Conservation (phyloP, 1,284 basidiomycete species). For the Xerocomus minutiporus region DNA sequence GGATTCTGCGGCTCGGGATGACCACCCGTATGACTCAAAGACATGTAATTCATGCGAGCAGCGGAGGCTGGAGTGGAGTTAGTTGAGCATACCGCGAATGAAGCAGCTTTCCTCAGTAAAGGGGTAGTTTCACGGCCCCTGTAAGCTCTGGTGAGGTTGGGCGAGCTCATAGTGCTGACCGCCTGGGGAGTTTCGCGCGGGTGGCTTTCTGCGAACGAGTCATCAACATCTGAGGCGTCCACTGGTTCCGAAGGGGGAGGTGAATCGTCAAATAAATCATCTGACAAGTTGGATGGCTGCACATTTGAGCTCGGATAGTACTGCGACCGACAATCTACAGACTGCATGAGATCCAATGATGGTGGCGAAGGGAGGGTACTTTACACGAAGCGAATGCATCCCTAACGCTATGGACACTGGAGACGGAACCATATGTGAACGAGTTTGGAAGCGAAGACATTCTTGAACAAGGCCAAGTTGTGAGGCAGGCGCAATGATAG, state of each 20-base stretch:
- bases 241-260: slow-evolving; percentile 10
- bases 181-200: slow-evolving; percentile 37
- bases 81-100: slow-evolving; percentile 28
- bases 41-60: not conserved
- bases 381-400: slow-evolving; percentile 48
- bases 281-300: slow-evolving; percentile 40
- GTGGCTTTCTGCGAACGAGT: slow-evolving; percentile 1
- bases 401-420: slow-evolving; percentile 48
- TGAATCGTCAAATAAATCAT: slow-evolving; percentile 38
- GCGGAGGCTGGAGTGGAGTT: slow-evolving; percentile 2
- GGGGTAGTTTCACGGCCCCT: slow-evolving; percentile 35
- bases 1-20: not conserved
- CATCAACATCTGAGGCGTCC: slow-evolving; percentile 23
- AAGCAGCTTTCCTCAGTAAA: slow-evolving; percentile 41
- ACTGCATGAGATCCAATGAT: slow-evolving; percentile 3
- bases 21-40: not conserved
- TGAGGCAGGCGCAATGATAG: not conserved
- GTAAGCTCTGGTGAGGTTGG: not conserved
- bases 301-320: slow-evolving; percentile 59
- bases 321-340: slow-evolving; percentile 59
- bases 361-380: slow-evolving; percentile 33
- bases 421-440: slow-evolving; percentile 49
- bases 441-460: slow-evolving; percentile 44
- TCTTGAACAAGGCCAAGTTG: not conserved
- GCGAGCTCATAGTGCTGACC: slow-evolving; percentile 36